Base-by-base conservation (phyloP, 805 yeast species). In the Sugiyamaella mastotermitis region DNA sequence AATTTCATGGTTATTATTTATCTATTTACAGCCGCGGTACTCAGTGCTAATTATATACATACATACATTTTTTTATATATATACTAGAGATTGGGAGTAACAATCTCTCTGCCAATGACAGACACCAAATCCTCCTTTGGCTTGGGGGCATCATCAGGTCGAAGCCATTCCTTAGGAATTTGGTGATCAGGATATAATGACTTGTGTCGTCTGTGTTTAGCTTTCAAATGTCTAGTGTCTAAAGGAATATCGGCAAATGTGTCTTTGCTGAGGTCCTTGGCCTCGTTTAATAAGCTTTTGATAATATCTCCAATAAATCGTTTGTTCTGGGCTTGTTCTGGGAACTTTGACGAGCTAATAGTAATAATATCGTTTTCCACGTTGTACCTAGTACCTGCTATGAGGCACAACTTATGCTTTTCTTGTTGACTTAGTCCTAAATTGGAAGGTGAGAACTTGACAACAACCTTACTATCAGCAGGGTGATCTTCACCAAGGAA, bases 251-350 rank as follows among this genome's bases (percentile, higher is more conserved):
- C 94, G 30, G 70, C 68, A 50, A 84, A 83, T 42, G 72, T 72
- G 40, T 81, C 83, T 23, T 10, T 10, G 3, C 66, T 53, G 31
- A 71, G 55, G 36, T 76, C 81, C 52, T 77, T 82, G 5, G 95
- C 66, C 51, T 78, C 88, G 18, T 57, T 56, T 20, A 88, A 53
- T 35, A 92, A 65, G 40, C 69, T 69, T 48, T 73, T 72, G 47
- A 87, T 66, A 19, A 77, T 68, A 39, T 77, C 82, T 14, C 80
- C 78, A 46, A 85, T 63, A 57, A 70, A 78, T 47, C 82, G 73
- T 35, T 90, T 83, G 61, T 92, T 92, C 61, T 90, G 97, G 1
- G 94, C 74, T 29, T 95, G 80, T 52, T 85, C 84, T 5, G 76
- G 68, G 58, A 71, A 84, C 51, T 71, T 71, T 36, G 73, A 78